Conservation (phyloP, 306 rosid species). For the Castanea mollissima region DNA sequence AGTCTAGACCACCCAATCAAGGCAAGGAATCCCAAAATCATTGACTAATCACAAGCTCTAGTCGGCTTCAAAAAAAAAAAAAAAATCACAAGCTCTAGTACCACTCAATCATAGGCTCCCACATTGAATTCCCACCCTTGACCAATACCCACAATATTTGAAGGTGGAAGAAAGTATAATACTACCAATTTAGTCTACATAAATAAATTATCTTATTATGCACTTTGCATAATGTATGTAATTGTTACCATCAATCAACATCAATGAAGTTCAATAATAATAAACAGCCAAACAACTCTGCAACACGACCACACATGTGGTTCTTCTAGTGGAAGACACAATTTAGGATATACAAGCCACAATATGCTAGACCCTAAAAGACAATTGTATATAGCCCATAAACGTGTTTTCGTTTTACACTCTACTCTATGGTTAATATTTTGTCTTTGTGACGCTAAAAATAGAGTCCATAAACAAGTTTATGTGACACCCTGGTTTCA, state of each 20-base stretch:
- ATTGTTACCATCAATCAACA: background rate
- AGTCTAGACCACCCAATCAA: too few species aligned
- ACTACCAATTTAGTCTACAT: too few species aligned
- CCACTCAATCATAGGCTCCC: background rate
- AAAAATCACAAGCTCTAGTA: background rate
- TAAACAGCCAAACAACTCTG: background rate
- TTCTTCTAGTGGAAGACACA: too few species aligned
- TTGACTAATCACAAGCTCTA: background rate
- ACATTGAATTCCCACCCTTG: background rate
- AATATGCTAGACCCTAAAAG: background rate
- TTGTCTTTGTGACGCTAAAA: too few species aligned
- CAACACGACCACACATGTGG: background rate
- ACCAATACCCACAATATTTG: background rate
- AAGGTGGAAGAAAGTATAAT: background rate
- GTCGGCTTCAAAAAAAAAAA: background rate
- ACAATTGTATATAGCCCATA: background rate
- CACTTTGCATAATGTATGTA: too few species aligned
- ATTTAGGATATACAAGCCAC: background rate
- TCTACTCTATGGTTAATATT: too few species aligned
- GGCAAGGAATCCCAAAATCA: background rate
- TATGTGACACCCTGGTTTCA: background rate
- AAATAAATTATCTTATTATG: too few species aligned
- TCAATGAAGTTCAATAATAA: background rate
- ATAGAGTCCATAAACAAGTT: too few species aligned
- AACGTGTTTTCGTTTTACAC: too few species aligned